These are phyloP conservation scores for Candolleomyces eurysporus DNA, from an alignment of 768 basidiomycete species.

Conservation along the genomic window DNA sequence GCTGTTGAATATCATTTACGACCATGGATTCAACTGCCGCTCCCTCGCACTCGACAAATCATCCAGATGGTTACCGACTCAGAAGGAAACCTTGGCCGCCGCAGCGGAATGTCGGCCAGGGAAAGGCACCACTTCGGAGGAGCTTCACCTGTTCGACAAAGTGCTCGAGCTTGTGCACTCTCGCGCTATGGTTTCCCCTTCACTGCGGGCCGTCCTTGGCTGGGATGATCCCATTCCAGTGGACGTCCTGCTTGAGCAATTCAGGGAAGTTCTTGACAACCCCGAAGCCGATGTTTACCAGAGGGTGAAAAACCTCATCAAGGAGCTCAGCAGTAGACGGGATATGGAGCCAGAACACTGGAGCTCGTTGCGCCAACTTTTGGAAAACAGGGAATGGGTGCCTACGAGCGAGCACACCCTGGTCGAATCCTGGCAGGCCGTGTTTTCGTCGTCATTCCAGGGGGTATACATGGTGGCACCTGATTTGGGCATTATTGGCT, in stretches of 20 bases:
- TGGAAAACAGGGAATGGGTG: conserved; percentile 29
- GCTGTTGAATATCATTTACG: conserved; percentile 13
- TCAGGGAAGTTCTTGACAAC: conserved; percentile 40
- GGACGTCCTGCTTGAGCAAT: conserved; percentile 33
- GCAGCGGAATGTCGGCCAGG: conserved; percentile 22
- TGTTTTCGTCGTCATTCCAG: conserved; percentile 18
- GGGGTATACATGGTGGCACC: conserved; percentile 27
- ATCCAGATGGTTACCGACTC: conserved; percentile 38
- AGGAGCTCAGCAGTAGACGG: conserved; percentile 26
- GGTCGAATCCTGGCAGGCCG: conserved; percentile 17
- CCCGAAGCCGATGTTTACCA: conserved; percentile 9
- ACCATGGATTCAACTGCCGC: conserved; percentile 15
- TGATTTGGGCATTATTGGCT: conserved; percentile 12
- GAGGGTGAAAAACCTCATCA: conserved; percentile 23
- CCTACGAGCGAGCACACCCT: conserved; percentile 22
- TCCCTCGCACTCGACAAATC: background rate
- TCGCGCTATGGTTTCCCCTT: conserved; percentile 19
- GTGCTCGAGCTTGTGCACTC: conserved; percentile 33
- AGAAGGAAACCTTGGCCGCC: conserved; percentile 24
- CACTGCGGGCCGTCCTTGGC: conserved; percentile 29
- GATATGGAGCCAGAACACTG: conserved; percentile 16
- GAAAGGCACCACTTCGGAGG: conserved; percentile 19
- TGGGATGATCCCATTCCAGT: conserved; percentile 39
- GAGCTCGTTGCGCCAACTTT: conserved; percentile 12
- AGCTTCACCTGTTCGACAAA: conserved; percentile 33